Evolutionary conservation across 192 early-diverging fungal genomes (phyloP).

Genomic region (Backusella sp.): DNA sequence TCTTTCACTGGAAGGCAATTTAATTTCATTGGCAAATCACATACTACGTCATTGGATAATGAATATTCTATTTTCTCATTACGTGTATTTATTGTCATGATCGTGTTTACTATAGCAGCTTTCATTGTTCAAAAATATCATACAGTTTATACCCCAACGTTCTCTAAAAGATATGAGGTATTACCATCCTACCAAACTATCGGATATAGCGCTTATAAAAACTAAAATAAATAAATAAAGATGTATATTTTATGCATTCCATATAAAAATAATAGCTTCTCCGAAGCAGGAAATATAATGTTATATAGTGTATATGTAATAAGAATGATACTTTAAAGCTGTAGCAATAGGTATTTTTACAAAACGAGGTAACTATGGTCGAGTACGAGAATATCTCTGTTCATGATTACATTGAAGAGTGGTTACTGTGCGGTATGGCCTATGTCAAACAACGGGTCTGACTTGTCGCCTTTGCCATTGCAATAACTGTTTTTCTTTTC

Average conservation of each 20-base stretch:
- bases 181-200: not conserved
- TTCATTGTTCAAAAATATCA: not conserved
- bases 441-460: not conserved
- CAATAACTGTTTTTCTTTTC: not conserved
- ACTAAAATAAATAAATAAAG: constrained; percentile 8
- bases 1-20: not conserved
- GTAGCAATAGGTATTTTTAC: not conserved
- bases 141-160: not conserved
- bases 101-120: not conserved
- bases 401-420: not conserved
- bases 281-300: not conserved
- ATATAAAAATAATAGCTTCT: not conserved
- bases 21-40: not conserved
- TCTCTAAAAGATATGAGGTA: not conserved
- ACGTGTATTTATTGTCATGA: not conserved
- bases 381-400: not conserved
- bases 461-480: not conserved
- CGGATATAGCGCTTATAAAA: not conserved
- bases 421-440: not conserved
- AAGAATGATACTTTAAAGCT: not conserved
- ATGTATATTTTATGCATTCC: not conserved
- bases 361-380: not conserved
- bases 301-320: not conserved
- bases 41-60: not conserved
- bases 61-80: not conserved